A percentile compares a stretch with the other conserved stretches of the same genome.
These are phyloP conservation scores for Flammula alnicola DNA, from an alignment of 1,284 basidiomycete genomes.

Conservation along the genomic window DNA sequence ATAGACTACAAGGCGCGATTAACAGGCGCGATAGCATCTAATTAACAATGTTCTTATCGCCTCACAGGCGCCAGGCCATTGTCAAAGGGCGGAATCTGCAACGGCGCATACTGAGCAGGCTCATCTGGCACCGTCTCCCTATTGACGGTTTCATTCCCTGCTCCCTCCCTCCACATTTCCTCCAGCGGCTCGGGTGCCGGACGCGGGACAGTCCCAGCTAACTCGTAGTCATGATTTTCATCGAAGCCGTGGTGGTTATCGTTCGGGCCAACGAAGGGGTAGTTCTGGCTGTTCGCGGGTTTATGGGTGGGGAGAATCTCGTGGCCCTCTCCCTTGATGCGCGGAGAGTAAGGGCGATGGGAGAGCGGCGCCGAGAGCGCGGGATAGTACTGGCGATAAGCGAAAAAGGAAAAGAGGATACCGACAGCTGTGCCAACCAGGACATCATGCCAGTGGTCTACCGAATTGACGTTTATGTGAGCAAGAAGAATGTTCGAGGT, in stretches of 20 bases:
- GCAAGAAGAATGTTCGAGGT: not conserved
- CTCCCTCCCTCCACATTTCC: conserved; percentile 28
- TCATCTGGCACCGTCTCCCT: no score
- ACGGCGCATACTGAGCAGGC: no score
- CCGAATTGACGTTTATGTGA: not conserved
- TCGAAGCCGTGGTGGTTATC: not conserved
- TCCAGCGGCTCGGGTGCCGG: conserved; percentile 39
- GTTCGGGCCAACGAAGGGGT: conserved; percentile 1
- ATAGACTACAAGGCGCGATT: no score
- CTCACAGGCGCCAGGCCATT: no score
- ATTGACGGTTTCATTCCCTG: not conserved
- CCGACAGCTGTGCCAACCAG: conserved; percentile 82
- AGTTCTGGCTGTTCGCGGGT: conserved; percentile 3
- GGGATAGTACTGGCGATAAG: conserved; percentile 85
- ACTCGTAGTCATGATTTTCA: conserved; percentile 28
- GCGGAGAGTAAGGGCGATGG: conserved; percentile 80
- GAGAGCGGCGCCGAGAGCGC: conserved; percentile 59
- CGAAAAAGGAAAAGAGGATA: conserved; percentile 72
- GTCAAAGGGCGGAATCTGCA: no score
- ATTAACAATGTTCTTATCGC: no score
- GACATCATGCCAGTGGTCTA: conserved; percentile 91
- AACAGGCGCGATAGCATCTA: no score
- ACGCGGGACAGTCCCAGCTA: conserved; percentile 43
- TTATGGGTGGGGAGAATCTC: conserved; percentile 43
- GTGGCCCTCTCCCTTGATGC: conserved; percentile 53